Evolutionary conservation across 2,329 filamentous ascomycete genomes (phyloP), one percentile per base, ranked within the genome.

Genomic region (Hypomyces rosellus): DNA sequence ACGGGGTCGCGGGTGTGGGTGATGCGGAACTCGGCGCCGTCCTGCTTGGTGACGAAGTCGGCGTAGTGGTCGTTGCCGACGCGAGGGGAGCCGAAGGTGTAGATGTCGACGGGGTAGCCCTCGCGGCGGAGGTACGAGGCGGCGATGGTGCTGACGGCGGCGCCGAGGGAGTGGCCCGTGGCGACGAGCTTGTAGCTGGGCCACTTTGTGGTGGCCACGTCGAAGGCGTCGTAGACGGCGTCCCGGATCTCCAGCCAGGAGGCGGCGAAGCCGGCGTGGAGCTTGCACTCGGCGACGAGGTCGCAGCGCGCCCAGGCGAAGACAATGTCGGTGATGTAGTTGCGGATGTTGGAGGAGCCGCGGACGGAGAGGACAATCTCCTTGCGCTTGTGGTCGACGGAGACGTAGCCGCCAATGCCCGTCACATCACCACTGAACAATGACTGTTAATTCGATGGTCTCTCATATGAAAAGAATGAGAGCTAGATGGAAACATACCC

Each of bases 111-210:
- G 2, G 66, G 55, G 52, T 68, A 66, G 39, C 76, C 80, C 9
- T 63, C 60, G 5, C 64, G 63, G 43, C 82, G 76, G 16, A 86
- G 67, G 56, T 79, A 73, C 1, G 75, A 79, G 0, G 74, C 79
- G 0, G 74, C 84, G 4, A 89, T 63, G 6, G 77, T 80, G 37
- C 77, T 81, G 2, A 88, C 70, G 6, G 83, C 83, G 22, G 73
- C 85, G 44, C 85, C 85, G 4, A 89, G 78, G 9, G 81, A 85
- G 70, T 88, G 85, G 34, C 85, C 86, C 0, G 82, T 82, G n/a
- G 76, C 65, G 15, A 84, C 63, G 61, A 86, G 61, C 42, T 64
- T 64, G 69, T 76, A 85, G 44, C 53, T 55, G 1, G 82, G 80
- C 66, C 81, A 66, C 25, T 70, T 63, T 1, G 61, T 59, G 38